A percentile compares a stretch with the other conserved stretches of the same genome.
Conservation (phyloP, 2,329 filamentous ascomycete genomes). For the Neofusicoccum ribis region DNA sequence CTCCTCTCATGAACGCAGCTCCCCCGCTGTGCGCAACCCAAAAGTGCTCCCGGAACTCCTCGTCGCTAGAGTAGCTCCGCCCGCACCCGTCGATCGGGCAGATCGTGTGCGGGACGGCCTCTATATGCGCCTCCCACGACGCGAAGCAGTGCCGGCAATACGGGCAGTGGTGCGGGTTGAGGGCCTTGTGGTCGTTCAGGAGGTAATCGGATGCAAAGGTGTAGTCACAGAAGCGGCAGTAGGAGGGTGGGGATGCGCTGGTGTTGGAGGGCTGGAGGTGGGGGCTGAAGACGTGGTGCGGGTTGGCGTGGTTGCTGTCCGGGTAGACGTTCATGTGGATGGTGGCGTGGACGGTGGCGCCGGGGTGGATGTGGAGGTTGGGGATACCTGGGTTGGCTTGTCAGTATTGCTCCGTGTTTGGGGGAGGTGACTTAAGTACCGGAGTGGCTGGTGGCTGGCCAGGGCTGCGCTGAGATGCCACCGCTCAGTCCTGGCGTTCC, state of each 20-base stretch:
- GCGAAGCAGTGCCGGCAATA: constrained; percentile 6
- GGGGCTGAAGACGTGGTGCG: background rate
- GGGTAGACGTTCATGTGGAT: constrained; percentile 2
- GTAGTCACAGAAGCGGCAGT: constrained; percentile 7
- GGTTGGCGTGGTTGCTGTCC: background rate
- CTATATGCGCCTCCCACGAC: background rate
- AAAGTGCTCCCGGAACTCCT: background rate
- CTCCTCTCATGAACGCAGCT: too few species aligned
- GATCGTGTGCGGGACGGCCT: background rate
- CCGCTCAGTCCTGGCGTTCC: background rate
- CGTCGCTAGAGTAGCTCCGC: background rate
- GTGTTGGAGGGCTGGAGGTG: background rate
- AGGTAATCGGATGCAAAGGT: background rate
- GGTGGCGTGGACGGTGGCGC: background rate
- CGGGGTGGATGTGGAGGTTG: constrained; percentile 6
- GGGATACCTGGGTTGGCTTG: background rate
- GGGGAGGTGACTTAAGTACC: background rate
- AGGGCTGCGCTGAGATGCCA: background rate
- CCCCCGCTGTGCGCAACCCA: background rate
- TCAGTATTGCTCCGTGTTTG: background rate
- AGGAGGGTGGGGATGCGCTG: background rate
- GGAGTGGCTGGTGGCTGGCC: background rate
- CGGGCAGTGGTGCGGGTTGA: constrained; percentile 1
- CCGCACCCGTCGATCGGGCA: background rate
- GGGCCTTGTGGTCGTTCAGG: background rate